phyloP scores from a whole-genome alignment of 805 yeast genomes.

The Ogataea nonfermentans region DNA sequence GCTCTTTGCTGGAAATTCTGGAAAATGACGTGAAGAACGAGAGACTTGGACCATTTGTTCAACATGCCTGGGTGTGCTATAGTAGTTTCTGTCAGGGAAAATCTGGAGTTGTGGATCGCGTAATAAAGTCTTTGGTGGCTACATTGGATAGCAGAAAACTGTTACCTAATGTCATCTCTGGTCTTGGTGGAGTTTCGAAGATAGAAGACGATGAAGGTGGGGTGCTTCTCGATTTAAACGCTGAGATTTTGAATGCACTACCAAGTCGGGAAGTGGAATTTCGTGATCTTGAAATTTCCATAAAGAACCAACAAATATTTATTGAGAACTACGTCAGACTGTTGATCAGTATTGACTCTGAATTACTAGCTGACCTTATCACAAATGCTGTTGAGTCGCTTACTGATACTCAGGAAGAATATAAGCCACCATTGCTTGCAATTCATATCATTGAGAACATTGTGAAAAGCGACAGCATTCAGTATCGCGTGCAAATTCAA shows the following conservation, averaged over 20 bases:
- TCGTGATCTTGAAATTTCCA: conserved; percentile 9
- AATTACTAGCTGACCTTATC: conserved; percentile 22
- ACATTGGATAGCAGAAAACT: conserved; percentile 22
- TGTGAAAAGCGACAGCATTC: conserved; percentile 23
- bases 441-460: conserved; percentile 30
- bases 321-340: conserved; percentile 26
- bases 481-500: conserved; percentile 29
- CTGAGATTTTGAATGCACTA: conserved; percentile 23
- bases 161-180: conserved; percentile 6
- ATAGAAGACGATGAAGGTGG: conserved; percentile 21
- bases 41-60: conserved; percentile 20
- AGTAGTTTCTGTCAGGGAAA: conserved; percentile 12
- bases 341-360: conserved; percentile 18
- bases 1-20: conserved; percentile 18
- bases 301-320: conserved; percentile 18
- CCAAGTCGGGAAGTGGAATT: conserved; percentile 24
- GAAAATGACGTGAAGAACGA: conserved; percentile 26
- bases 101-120: conserved; percentile 5
- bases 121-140: conserved; percentile 13
- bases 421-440: conserved; percentile 23
- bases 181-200: conserved; percentile 14
- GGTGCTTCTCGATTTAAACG: conserved; percentile 22
- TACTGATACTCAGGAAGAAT: conserved; percentile 22
- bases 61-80: conserved; percentile 30
- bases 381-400: conserved; percentile 29